Evolutionary conservation across 352 stramenopile species (phyloP), one percentile per base, ranked within the genome.

Genomic region (Phytophthora multivora): DNA sequence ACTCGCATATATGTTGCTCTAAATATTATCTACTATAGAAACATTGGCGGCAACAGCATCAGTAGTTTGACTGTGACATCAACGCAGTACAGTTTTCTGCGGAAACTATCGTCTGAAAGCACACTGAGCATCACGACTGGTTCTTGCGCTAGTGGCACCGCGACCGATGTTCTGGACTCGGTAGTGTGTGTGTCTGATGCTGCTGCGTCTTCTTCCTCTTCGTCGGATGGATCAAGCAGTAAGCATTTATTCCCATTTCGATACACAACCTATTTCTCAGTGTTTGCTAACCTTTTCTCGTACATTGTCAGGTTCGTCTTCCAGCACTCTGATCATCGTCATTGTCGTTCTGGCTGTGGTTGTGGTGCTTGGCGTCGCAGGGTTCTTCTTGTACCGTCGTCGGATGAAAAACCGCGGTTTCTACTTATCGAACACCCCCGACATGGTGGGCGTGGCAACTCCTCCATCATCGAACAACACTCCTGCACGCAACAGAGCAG

Each of bases 1-100:
- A 33, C 10, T 12, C 28, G 9, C 9, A 2, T 12, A 4, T 23
- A 23, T 23, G 21, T 23, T 23, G 21, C 21, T 23, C 21, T 23
- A 23, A 23, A 9, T 13, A 13, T 30, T 30, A 6, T 30, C 26
- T 13, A 13, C 11, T 33, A 3, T 48, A 90, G 81, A 49, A 73
- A 73, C 6, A 71, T 91, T 12, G 63, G 69, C 13, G 82, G 77
- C 28, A 91, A 93, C 59, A 72, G 46, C 38, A 80, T 93, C 59
- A 62, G 47, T 28, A 74, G 49, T 41, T 46, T 85, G 60, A 71
- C 63, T 25, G 67, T 87, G 25, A 84, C 73, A 5, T 61, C 74
- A 19, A 50, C 58, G 0, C 67, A 88, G 47, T 80, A 74, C 46
- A 80, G 46, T 46, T 74, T 82, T 35, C 47, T 88, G 45, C 75